Percentiles rank a stretch among this genome's conserved stretches.
Evolutionary conservation across 345 rosid genomes (phyloP).

Genomic region (Pugionium cornutum): DNA sequence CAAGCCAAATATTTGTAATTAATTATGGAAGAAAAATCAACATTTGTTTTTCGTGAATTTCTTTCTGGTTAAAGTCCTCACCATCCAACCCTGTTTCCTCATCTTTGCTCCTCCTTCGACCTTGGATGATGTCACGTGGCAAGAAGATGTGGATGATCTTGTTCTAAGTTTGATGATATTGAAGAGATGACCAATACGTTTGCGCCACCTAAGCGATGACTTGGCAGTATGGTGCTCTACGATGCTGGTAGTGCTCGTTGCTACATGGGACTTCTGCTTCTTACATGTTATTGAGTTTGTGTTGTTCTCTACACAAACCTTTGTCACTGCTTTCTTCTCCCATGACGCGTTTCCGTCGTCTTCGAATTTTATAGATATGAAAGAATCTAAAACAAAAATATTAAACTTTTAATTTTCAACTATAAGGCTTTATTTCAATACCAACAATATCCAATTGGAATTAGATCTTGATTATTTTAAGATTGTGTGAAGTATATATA

Average conservation of each 20-base stretch:
- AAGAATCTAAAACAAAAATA: constrained; percentile 64
- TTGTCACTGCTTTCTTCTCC: constrained; percentile 72
- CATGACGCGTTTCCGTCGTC: constrained; percentile 81
- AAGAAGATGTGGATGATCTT: constrained; percentile 54
- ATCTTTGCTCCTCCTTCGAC: constrained; percentile 75
- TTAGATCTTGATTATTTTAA: constrained; percentile 11
- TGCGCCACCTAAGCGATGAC: constrained; percentile 82
- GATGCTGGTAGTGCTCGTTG: constrained; percentile 50
- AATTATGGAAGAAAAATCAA: constrained; percentile 19
- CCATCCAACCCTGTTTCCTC: constrained; percentile 78
- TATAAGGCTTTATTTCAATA: background rate
- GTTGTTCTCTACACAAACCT: constrained; percentile 54
- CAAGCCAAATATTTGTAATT: constrained; percentile 24
- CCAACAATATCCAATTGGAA: background rate
- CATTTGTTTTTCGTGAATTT: constrained; percentile 49
- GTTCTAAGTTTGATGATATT: constrained; percentile 73
- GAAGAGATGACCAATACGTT: constrained; percentile 77
- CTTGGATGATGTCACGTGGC: constrained; percentile 72
- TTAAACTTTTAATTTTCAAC: background rate
- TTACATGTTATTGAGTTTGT: constrained; percentile 38
- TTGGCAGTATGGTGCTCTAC: constrained; percentile 64
- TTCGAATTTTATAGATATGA: constrained; percentile 90
- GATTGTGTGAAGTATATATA: constrained; percentile 17
- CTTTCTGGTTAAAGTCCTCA: constrained; percentile 72
- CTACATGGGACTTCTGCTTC: constrained; percentile 36